Evolutionary conservation across 2,329 filamentous ascomycete genomes (phyloP).

Genomic region (Xylariomycetidae sp.): DNA sequence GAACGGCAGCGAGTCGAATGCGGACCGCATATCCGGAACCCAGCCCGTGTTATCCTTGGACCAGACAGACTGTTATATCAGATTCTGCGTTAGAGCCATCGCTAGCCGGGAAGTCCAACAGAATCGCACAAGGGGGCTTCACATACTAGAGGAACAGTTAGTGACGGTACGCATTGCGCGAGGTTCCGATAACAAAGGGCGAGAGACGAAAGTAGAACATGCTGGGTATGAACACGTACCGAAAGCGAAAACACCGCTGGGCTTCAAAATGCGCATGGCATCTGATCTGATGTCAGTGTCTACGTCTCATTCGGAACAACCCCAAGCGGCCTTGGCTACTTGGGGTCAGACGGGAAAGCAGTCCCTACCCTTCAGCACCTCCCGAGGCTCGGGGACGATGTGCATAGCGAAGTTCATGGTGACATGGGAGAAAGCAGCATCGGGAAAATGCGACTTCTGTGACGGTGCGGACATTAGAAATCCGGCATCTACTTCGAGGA

Average conservation of each 20-base stretch:
- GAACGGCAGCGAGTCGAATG: slow-evolving; percentile 37
- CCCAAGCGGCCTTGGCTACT: slow-evolving; percentile 1
- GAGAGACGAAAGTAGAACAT: too few relatives aligned
- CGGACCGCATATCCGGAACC: slow-evolving; percentile 32
- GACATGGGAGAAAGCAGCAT: slow-evolving; percentile 37
- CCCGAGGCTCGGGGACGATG: slow-evolving; percentile 37
- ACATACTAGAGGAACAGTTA: too few relatives aligned
- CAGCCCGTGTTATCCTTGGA: slow-evolving; percentile 29
- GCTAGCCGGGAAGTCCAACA: too few relatives aligned
- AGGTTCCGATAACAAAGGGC: too few relatives aligned
- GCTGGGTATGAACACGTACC: too few relatives aligned
- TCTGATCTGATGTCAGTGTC: slow-evolving; percentile 23
- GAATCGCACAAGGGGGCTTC: too few relatives aligned
- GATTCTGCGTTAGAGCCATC: too few relatives aligned
- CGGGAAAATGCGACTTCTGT: slow-evolving; percentile 35
- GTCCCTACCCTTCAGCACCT: slow-evolving; percentile 30
- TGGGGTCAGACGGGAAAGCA: too few relatives aligned
- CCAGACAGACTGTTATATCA: too few relatives aligned
- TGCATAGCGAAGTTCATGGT: slow-evolving; percentile 44
- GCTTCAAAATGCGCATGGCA: slow-evolving; percentile 33
- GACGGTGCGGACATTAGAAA: slow-evolving; percentile 3
- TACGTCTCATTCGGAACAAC: neutral
- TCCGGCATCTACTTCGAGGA: neutral
- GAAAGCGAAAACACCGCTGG: slow-evolving; percentile 35
- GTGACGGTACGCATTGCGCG: too few relatives aligned